A percentile compares a stretch with the other conserved stretches of the same genome.
Evolutionary conservation across 495 filamentous ascomycete genomes (phyloP).

Genomic region (Penicillium tannophilum): DNA sequence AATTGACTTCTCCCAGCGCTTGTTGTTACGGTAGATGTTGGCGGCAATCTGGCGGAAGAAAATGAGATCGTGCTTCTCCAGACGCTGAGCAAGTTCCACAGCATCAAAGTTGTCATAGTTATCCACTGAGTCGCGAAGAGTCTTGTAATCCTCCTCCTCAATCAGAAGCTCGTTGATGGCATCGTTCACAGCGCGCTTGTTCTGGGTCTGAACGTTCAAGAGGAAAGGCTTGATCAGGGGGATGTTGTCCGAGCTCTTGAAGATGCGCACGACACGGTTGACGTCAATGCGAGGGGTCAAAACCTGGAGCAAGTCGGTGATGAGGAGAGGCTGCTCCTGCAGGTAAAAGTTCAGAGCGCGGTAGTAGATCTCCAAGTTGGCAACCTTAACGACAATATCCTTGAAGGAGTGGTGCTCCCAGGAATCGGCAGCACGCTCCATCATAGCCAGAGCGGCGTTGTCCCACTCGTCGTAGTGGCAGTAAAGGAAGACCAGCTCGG

Average conservation of each 20-base stretch:
- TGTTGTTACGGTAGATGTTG: constrained; percentile 99
- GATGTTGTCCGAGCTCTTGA: constrained; percentile 97
- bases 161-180: constrained; percentile 98
- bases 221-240: constrained; percentile 99
- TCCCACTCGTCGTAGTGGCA: constrained; percentile 99
- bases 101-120: constrained; percentile 99
- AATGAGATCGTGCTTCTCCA: constrained; percentile 95
- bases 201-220: constrained; percentile 93
- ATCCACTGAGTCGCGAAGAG: constrained; percentile 93
- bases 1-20: constrained; percentile 99
- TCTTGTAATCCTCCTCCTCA: constrained; percentile 99
- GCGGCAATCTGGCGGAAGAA: constrained; percentile 99
- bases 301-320: constrained; percentile 92
- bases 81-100: constrained; percentile 87
- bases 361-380: constrained; percentile 99
- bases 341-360: constrained; percentile 97
- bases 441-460: constrained; percentile 97
- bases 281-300: constrained; percentile 94
- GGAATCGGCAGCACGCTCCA: constrained; percentile 96
- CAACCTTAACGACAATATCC: constrained; percentile 97
- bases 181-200: constrained; percentile 97
- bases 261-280: constrained; percentile 97
- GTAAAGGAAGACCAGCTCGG: constrained; percentile 97
- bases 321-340: constrained; percentile 89
- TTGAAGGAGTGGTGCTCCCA: constrained; percentile 99